phyloP scores from a whole-genome alignment of 1,139 yeast species.

The Neolecta irregularis region DNA sequence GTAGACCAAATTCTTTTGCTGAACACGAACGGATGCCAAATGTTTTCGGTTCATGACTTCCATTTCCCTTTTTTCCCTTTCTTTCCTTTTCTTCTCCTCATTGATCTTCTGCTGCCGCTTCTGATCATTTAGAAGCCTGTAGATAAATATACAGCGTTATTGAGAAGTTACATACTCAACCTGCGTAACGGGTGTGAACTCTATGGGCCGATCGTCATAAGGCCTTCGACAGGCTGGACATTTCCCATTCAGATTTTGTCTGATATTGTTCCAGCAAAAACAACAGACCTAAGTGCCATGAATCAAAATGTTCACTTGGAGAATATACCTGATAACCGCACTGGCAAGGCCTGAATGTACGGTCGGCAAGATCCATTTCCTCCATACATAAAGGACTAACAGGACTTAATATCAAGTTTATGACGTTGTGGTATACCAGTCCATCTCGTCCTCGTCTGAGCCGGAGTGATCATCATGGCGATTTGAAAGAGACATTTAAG shows the following conservation, averaged over 20 bases:
- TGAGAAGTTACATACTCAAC: slow-evolving; percentile 44
- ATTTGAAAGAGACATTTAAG: no score
- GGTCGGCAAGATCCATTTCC: slow-evolving; percentile 91
- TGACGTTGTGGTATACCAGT: slow-evolving; percentile 7
- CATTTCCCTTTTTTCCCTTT: slow-evolving; percentile 81
- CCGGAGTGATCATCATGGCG: slow-evolving; percentile 12
- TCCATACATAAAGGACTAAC: slow-evolving; percentile 81
- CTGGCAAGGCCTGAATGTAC: slow-evolving; percentile 95
- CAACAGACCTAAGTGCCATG: slow-evolving; percentile 41
- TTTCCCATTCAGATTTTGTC: slow-evolving; percentile 82
- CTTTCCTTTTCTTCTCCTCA: slow-evolving; percentile 72
- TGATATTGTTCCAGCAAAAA: slow-evolving; percentile 90
- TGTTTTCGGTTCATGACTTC: slow-evolving; percentile 80
- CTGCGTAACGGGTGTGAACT: slow-evolving; percentile 63
- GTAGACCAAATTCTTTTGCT: slow-evolving; percentile 91
- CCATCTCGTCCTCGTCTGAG: slow-evolving; percentile 15
- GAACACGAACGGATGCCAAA: slow-evolving; percentile 90
- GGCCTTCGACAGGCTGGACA: slow-evolving; percentile 96
- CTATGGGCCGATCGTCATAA: slow-evolving; percentile 86
- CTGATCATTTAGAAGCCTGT: slow-evolving; percentile 29
- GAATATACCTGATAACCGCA: slow-evolving; percentile 88
- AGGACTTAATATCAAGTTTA: not conserved
- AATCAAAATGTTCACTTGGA: slow-evolving; percentile 2
- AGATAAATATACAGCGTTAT: not conserved
- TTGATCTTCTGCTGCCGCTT: slow-evolving; percentile 49